Evolutionary conservation across 768 basidiomycete species (phyloP).

Genomic region (Rubroboletus pulcherrimus): DNA sequence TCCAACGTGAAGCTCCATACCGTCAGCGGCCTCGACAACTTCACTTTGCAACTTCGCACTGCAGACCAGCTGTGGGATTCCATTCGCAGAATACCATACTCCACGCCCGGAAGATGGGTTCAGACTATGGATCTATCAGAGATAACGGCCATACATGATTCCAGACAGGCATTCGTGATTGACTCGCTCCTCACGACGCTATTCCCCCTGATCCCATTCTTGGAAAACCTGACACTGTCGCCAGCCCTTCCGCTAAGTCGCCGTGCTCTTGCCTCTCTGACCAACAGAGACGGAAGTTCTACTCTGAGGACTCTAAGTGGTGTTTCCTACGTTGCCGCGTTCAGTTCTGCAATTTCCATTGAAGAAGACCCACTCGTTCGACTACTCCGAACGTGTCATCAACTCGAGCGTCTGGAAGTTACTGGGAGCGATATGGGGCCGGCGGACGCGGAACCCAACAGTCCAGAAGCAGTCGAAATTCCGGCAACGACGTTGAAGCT

Average conservation of each 20-base stretch:
- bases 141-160: slow-evolving; percentile 41
- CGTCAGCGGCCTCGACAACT: slow-evolving; percentile 47
- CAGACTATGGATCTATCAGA: slow-evolving; percentile 68
- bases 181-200: slow-evolving; percentile 63
- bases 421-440: slow-evolving; percentile 58
- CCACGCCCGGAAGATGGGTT: slow-evolving; percentile 86
- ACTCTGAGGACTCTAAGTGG: slow-evolving; percentile 54
- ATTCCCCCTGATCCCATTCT: slow-evolving; percentile 66
- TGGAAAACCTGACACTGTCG: slow-evolving; percentile 50
- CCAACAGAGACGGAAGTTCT: slow-evolving; percentile 45
- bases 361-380: slow-evolving; percentile 55
- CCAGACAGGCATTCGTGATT: slow-evolving; percentile 45
- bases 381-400: slow-evolving; percentile 51
- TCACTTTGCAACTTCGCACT: slow-evolving; percentile 51
- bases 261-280: slow-evolving; percentile 51
- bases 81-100: slow-evolving; percentile 81
- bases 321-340: slow-evolving; percentile 45
- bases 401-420: slow-evolving; percentile 62
- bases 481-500: slow-evolving; percentile 37
- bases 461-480: slow-evolving; percentile 17
- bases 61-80: slow-evolving; percentile 86
- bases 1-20: slow-evolving; percentile 45
- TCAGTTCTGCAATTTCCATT: slow-evolving; percentile 21
- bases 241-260: slow-evolving; percentile 59
- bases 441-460: slow-evolving; percentile 40